These are phyloP conservation scores for Annulohypoxylon bovei DNA, from an alignment of 495 filamentous ascomycete species.

Conservation along the genomic window DNA sequence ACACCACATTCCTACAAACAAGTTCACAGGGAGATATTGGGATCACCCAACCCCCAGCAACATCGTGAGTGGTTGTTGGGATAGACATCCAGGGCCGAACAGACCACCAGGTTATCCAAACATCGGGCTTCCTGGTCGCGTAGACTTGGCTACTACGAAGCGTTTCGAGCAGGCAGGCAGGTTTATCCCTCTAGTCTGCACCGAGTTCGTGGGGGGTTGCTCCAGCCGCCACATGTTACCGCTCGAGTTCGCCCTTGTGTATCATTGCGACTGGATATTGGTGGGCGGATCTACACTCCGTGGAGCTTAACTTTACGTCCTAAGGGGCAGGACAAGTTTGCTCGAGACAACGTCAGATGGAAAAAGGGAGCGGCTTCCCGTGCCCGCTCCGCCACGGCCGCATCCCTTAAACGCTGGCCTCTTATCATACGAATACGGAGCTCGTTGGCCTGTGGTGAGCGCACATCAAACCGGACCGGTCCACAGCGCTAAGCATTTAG, in stretches of 20 bases:
- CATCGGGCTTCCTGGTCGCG: slow-evolving; percentile 16
- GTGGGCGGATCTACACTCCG: slow-evolving; percentile 8
- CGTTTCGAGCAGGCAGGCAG: slow-evolving; percentile 35
- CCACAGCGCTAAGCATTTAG: slow-evolving; percentile 18
- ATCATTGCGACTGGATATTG: slow-evolving; percentile 14
- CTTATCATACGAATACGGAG: not conserved
- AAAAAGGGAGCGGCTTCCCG: not conserved
- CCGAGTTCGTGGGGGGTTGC: not conserved
- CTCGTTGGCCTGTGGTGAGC: slow-evolving; percentile 23
- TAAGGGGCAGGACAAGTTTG: not conserved
- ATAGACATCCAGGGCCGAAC: slow-evolving; percentile 13
- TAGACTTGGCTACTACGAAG: slow-evolving; percentile 35
- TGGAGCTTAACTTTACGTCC: slow-evolving; percentile 14
- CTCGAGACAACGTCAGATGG: slow-evolving; percentile 15
- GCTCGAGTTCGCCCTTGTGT: not conserved
- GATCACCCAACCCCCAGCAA: slow-evolving; percentile 31
- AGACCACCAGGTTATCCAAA: slow-evolving; percentile 26
- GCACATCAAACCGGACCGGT: slow-evolving; percentile 40
- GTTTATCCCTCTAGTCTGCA: slow-evolving; percentile 4
- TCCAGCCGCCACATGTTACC: slow-evolving; percentile 18
- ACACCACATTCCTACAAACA: slow-evolving; percentile 1
- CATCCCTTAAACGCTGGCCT: slow-evolving; percentile 4
- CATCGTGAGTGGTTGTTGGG: slow-evolving; percentile 15
- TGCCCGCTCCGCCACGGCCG: slow-evolving; percentile 9
- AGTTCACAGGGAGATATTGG: slow-evolving; percentile 19